Conservation (phyloP, 2,329 filamentous ascomycete species). For the Aspergillus transmontanensis region DNA sequence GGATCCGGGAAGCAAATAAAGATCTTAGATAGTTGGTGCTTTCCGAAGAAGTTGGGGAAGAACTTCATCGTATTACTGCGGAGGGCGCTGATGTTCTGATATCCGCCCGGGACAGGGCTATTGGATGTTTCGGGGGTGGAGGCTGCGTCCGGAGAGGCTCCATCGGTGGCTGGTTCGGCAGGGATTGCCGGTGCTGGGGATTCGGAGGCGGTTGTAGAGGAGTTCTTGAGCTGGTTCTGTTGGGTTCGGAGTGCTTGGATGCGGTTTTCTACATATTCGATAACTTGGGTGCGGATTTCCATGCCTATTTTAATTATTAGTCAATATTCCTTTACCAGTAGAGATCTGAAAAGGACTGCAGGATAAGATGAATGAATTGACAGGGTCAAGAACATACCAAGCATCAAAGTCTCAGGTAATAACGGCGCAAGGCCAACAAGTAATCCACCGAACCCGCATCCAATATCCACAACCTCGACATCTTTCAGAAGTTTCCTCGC, state of each 20-base stretch:
- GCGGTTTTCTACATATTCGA: conserved; percentile 86
- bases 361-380: background rate
- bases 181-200: background rate
- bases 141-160: background rate
- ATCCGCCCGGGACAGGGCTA: conserved; percentile 49
- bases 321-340: background rate
- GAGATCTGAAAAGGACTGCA: background rate
- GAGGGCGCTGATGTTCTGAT: conserved; percentile 86
- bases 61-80: conserved; percentile 99
- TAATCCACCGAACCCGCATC: conserved; percentile 92
- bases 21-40: conserved; percentile 79
- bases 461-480: conserved; percentile 93
- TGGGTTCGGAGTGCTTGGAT: conserved; percentile 73
- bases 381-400: conserved; percentile 61
- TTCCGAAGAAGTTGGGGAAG: conserved; percentile 93
- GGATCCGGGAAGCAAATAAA: conserved; percentile 99
- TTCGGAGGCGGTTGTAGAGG: conserved; percentile 12
- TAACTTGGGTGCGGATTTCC: conserved; percentile 89
- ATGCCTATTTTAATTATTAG: conserved; percentile 65
- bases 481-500: conserved; percentile 60
- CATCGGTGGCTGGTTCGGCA: conserved; percentile 3
- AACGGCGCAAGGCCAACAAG: conserved; percentile 81
- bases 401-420: conserved; percentile 77
- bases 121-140: conserved; percentile 12
- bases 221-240: conserved; percentile 31